Evolutionary conservation across 1,284 basidiomycete species (phyloP), one percentile per base, ranked within the genome.

Genomic region (Coniferiporia sulphurascens): DNA sequence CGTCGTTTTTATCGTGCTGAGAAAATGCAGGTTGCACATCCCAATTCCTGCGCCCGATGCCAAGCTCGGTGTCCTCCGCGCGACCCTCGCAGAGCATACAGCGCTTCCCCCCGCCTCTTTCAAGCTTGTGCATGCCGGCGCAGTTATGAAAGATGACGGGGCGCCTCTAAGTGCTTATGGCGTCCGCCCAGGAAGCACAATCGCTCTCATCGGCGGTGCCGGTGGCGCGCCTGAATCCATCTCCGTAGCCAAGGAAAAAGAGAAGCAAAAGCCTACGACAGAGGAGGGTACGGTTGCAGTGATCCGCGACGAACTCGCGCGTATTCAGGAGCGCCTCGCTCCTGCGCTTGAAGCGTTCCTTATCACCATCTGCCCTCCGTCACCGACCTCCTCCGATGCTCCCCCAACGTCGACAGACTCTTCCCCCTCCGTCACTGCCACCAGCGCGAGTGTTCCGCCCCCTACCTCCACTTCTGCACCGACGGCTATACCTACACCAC

Each of bases 81-180:
- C 75, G 12, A 72, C 78, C 36, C 71, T 91, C 62, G 81, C 87
- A 1, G 80, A 84, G 7, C 81, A 84, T 69, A 89, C 86, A 2
- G 82, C 84, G 58, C 78, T 91, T 5, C 78, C 82, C 0, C 70
- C 70, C 41, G 65, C 78, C 65, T 78, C 79, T n/a, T 89, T 91
- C 78, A 89, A 90, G 69, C 79, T 93, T 69, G 81, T 93, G 59
- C 85, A 89, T 70, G 80, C 85, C 45, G 89, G 90, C 48, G 89
- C 87, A 4, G 78, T 92, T 67, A 86, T 91, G 82, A 87, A 85
- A 63, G 89, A 92, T 68, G 85, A 93, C 67, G 74, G 74, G 61
- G 84, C 82, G 4, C 83, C 80, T 48, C 41, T 59, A 6, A 46
- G 50, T 9, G 50, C 57, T 48, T 91, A 89, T 68, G 76, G 78